Conservation (phyloP, 2,329 filamentous ascomycete species). For the Emydomyces testavorans region DNA sequence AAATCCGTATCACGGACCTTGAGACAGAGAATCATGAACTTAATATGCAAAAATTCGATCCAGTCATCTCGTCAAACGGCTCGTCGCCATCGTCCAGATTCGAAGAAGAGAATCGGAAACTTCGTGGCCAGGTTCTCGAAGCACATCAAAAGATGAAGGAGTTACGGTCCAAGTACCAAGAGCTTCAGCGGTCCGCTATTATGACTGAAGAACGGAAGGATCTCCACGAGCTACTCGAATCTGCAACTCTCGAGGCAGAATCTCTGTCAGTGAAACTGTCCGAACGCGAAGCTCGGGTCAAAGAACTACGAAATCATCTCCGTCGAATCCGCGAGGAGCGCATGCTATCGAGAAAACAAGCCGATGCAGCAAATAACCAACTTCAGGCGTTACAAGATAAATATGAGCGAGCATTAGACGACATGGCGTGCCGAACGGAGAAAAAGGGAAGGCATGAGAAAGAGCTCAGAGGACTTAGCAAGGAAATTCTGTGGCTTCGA, state of each 20-base stretch:
- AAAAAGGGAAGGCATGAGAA: slow-evolving; percentile 43
- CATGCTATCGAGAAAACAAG: slow-evolving; percentile 31
- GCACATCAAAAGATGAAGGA: slow-evolving; percentile 51
- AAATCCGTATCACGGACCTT: slow-evolving; percentile 53
- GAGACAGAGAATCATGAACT: slow-evolving; percentile 57
- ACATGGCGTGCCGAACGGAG: slow-evolving; percentile 31
- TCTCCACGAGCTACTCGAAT: slow-evolving; percentile 38
- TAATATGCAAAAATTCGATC: slow-evolving; percentile 41
- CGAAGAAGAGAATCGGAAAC: slow-evolving; percentile 44
- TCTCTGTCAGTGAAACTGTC: slow-evolving; percentile 61
- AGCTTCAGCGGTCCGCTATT: slow-evolving; percentile 42
- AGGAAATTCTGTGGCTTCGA: slow-evolving; percentile 86
- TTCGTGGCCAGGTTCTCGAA: slow-evolving; percentile 50
- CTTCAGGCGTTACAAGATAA: slow-evolving; percentile 45
- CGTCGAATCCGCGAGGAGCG: slow-evolving; percentile 47
- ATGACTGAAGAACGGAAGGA: slow-evolving; percentile 35
- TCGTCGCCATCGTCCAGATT: slow-evolving; percentile 36
- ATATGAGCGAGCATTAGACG: slow-evolving; percentile 50
- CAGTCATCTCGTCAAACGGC: slow-evolving; percentile 43
- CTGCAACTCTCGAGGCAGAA: slow-evolving; percentile 43
- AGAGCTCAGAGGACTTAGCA: slow-evolving; percentile 66
- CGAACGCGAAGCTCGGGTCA: slow-evolving; percentile 56
- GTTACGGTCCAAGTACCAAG: slow-evolving; percentile 40
- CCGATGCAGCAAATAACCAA: slow-evolving; percentile 32
- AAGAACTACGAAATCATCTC: slow-evolving; percentile 47